Percentiles rank a stretch among this genome's conserved stretches.
Evolutionary conservation across 805 yeast genomes (phyloP).

Genomic region (Cyberlindnera maritima): DNA sequence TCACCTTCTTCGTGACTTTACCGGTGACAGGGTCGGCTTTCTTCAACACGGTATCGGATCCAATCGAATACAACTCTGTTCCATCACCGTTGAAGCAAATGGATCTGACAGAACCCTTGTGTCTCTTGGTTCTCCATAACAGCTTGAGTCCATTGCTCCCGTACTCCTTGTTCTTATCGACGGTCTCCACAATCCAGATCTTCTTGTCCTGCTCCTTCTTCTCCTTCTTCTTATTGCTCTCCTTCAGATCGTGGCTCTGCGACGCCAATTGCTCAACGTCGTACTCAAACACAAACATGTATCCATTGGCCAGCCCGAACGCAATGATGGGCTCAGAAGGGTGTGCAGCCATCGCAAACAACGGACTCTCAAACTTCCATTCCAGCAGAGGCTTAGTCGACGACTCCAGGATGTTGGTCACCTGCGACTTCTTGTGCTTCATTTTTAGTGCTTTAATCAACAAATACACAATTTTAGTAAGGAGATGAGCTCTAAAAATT

Average conservation of each 20-base stretch:
- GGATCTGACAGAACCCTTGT: conserved; percentile 83
- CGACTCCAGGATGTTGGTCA: conserved; percentile 20
- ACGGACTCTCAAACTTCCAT: conserved; percentile 48
- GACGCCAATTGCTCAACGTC: conserved; percentile 46
- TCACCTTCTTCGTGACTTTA: conserved; percentile 49
- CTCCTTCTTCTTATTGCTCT: conserved; percentile 27
- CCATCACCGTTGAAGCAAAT: conserved; percentile 54
- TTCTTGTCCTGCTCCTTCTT: conserved; percentile 31
- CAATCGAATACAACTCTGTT: conserved; percentile 62
- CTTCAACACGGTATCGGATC: conserved; percentile 78
- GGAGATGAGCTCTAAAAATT: background rate
- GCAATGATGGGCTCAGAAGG: conserved; percentile 65
- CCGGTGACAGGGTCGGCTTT: conserved; percentile 72
- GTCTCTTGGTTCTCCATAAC: conserved; percentile 85
- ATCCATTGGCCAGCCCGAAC: conserved; percentile 82
- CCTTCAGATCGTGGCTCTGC: conserved; percentile 25
- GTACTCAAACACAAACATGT: conserved; percentile 60
- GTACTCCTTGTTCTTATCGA: conserved; percentile 17
- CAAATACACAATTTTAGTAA: too few relatives aligned
- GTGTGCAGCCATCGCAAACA: conserved; percentile 78
- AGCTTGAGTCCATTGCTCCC: conserved; percentile 31
- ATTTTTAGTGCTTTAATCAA: conserved; percentile 2
- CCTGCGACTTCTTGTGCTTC: conserved; percentile 19
- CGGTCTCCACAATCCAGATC: conserved; percentile 43
- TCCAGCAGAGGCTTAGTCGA: conserved; percentile 33